A percentile compares a stretch with the other conserved stretches of the same genome.
phyloP scores from a whole-genome alignment of 2,329 filamentous ascomycete genomes.

The Rutstroemia sp. region DNA sequence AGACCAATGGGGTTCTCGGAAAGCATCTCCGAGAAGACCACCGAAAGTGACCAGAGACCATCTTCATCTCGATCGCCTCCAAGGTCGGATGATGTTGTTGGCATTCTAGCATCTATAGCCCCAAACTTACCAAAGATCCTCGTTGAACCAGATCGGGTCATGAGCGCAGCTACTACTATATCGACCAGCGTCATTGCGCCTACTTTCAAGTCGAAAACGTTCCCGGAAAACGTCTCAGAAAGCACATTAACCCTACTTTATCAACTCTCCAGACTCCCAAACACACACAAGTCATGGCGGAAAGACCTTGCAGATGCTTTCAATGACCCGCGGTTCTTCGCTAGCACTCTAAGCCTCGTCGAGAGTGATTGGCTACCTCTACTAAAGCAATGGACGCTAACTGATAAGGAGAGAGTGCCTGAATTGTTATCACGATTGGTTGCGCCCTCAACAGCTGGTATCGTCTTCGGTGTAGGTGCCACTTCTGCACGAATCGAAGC shows the following conservation, averaged over 20 bases:
- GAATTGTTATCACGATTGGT: conserved; percentile 75
- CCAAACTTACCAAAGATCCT: conserved; percentile 77
- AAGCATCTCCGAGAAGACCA: conserved; percentile 33
- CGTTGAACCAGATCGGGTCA: conserved; percentile 76
- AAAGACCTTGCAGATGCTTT: conserved; percentile 90
- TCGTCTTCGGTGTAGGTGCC: conserved; percentile 97
- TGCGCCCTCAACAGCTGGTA: conserved; percentile 83
- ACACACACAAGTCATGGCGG: conserved; percentile 83
- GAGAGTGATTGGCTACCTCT: conserved; percentile 74
- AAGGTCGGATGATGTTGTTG: conserved; percentile 67
- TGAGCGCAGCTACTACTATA: conserved; percentile 70
- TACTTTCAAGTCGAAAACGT: conserved; percentile 73
- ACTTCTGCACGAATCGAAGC: conserved; percentile 91
- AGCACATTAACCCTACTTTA: conserved; percentile 66
- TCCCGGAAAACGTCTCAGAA: conserved; percentile 75
- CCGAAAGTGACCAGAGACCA: conserved; percentile 30
- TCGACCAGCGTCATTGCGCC: conserved; percentile 78
- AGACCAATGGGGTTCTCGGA: conserved; percentile 68
- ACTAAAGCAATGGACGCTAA: conserved; percentile 73
- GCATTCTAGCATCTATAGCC: conserved; percentile 70
- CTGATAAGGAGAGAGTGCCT: conserved; percentile 80
- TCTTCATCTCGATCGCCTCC: conserved; percentile 17
- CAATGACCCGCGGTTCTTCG: conserved; percentile 81
- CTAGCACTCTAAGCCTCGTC: conserved; percentile 57
- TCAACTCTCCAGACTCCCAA: conserved; percentile 68